Conservation (phyloP, 805 yeast genomes). For the Nematodospora valgi region DNA sequence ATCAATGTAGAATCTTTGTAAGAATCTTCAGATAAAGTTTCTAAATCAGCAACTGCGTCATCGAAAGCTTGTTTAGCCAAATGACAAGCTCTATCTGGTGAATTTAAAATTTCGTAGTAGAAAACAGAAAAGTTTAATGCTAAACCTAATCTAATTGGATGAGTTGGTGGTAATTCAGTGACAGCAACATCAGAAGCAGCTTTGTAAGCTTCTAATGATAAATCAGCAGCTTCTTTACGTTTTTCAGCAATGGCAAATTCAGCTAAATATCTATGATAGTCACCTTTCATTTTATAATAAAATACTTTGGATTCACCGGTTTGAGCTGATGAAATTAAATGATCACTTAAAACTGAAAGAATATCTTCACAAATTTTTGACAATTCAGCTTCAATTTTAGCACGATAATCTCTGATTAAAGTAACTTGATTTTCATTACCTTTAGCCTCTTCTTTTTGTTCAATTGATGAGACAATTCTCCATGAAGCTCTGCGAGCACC, state of each 20-base stretch:
- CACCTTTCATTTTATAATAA: conserved; percentile 99
- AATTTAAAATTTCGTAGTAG: conserved; percentile 96
- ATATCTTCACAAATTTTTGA: conserved; percentile 93
- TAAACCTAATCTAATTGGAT: conserved; percentile 96
- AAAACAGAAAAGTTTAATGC: conserved; percentile 97
- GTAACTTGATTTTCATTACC: conserved; percentile 89
- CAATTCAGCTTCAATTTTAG: conserved; percentile 90
- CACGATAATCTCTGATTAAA: conserved; percentile 90
- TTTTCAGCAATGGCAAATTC: conserved; percentile 91
- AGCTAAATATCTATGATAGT: conserved; percentile 97
- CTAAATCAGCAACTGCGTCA: conserved; percentile 98
- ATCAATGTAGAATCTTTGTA: conserved; percentile 98
- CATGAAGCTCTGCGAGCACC: conserved; percentile 99
- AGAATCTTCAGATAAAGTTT: conserved; percentile 95
- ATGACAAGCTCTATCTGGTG: conserved; percentile 98
- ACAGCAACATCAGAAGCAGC: conserved; percentile 96
- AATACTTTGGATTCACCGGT: conserved; percentile 98
- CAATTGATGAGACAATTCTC: conserved; percentile 98
- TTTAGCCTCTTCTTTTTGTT: conserved; percentile 96
- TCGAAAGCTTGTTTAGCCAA: conserved; percentile 98
- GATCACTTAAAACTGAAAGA: conserved; percentile 79
- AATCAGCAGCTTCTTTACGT: conserved; percentile 88
- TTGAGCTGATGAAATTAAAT: conserved; percentile 90
- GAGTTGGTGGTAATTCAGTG: conserved; percentile 96
- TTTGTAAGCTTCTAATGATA: conserved; percentile 91